Evolutionary conservation across 495 filamentous ascomycete species (phyloP).

Genomic region (Aspergillus sparsus): DNA sequence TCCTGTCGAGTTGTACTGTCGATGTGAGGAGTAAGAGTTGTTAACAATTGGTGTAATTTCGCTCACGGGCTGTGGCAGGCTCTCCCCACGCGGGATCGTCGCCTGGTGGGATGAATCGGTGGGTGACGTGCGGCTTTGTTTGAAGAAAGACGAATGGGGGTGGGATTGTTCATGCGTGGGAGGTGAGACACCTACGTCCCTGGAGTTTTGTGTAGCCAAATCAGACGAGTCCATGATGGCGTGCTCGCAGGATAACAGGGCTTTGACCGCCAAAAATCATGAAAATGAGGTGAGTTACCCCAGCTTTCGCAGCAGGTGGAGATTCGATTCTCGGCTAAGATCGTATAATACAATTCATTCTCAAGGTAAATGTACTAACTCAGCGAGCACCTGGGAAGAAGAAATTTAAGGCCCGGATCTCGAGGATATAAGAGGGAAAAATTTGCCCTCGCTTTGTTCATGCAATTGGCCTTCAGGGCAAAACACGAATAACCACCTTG

Average conservation of each 20-base stretch:
- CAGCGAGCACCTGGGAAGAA: not conserved
- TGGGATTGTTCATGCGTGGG: conserved; percentile 32
- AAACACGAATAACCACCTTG: not conserved
- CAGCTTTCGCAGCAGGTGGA: conserved; percentile 17
- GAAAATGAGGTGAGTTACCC: conserved; percentile 8
- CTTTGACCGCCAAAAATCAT: conserved; percentile 9
- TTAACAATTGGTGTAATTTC: conserved; percentile 43
- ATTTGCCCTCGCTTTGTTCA: not conserved
- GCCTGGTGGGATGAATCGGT: conserved; percentile 18
- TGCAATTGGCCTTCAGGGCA: conserved; percentile 2
- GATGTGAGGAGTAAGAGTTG: conserved; percentile 24
- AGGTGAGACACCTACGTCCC: conserved; percentile 22
- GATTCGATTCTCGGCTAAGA: conserved; percentile 11
- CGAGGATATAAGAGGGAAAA: not conserved
- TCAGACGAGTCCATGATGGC: conserved; percentile 44
- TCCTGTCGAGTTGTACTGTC: conserved; percentile 42
- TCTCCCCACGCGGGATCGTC: conserved; percentile 17
- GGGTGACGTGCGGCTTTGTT: conserved; percentile 21
- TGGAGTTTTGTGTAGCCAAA: conserved; percentile 30
- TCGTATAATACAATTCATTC: conserved; percentile 8
- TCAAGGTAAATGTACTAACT: not conserved
- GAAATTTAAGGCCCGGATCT: not conserved
- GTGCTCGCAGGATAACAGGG: conserved; percentile 33
- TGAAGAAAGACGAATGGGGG: conserved; percentile 30
- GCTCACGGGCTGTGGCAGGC: conserved; percentile 23